Percentiles rank a stretch among this genome's conserved stretches.
These are phyloP conservation scores for Rhytidiadelphus loreus DNA, from an alignment of 225 moss, liverwort and hornwort species.

Conservation along the genomic window DNA sequence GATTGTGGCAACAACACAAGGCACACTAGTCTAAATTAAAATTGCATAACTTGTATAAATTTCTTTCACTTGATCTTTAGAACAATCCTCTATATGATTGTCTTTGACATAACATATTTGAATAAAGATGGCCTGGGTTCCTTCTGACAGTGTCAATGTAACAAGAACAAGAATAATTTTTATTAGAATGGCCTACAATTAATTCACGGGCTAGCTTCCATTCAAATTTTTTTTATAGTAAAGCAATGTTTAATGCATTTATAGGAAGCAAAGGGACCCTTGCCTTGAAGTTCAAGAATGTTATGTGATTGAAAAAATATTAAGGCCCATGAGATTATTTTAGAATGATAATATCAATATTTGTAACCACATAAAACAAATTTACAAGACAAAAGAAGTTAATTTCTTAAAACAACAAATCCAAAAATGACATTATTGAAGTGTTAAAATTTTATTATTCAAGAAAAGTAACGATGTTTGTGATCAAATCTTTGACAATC, in stretches of 20 bases:
- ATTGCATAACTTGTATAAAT: neutral
- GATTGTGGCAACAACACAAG: too few relatives aligned
- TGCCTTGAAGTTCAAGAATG: neutral
- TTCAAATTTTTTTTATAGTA: accelerated
- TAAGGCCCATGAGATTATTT: neutral
- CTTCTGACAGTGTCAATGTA: too few relatives aligned
- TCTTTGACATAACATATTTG: neutral
- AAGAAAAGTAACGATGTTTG: neutral
- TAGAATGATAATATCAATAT: neutral
- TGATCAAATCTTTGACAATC: neutral
- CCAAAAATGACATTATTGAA: neutral
- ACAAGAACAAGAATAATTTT: neutral
- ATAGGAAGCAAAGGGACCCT: accelerated
- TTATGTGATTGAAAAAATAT: neutral
- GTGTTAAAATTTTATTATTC: neutral
- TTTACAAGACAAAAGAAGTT: accelerated
- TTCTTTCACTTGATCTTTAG: neutral
- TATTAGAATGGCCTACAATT: accelerated
- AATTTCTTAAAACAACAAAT: accelerated
- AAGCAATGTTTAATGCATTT: neutral
- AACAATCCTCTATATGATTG: neutral
- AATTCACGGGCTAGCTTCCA: accelerated
- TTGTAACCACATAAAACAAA: neutral
- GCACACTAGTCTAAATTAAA: too few relatives aligned
- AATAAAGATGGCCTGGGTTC: neutral